Evolutionary conservation across 345 rosid species (phyloP), one percentile per base, ranked within the genome.

Genomic region (Trapa bicornis): DNA sequence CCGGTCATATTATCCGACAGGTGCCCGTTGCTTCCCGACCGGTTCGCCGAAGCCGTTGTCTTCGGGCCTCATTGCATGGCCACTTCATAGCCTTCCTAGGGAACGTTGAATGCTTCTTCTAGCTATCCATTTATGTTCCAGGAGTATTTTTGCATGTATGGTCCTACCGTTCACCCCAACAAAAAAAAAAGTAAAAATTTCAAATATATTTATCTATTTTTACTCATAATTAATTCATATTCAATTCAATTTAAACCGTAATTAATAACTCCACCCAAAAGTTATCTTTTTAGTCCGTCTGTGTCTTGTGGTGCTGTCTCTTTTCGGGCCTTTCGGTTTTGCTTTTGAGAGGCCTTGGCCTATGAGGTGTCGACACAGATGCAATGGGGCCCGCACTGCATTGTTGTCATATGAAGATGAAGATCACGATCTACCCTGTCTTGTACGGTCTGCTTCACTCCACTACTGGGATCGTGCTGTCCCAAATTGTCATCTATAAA

Each of bases 31-130:
- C 81, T 91, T 87, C 77, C 89, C 1, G 69, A 74, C 66, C 71
- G 67, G 60, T 65, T 77, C 13, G 69, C 78, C 5, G 68, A 80
- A 16, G 73, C 39, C 37, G 79, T 69, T 6, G 52, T 78, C 29
- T 69, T 81, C 78, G 92, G 87, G 74, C 75, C 81, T 1, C 68
- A 74, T 35, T 93, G 98, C 91, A 87, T 90, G 70, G 97, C 98
- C 71, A 88, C 94, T 37, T 85, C 89, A 11, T 47, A 54, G 58
- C 41, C 36, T 16, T 7, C 33, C 38, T 32, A 11, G 7, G 7
- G 7, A 32, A 35, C 57, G 57, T 56, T 13, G 13, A 45, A 2
- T 39, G 47, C 1, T 45, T 45, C 47, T 6, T 45, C 47, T 6
- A 45, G 47, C 12, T 45, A 45, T 45, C 12, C 47, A 45, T 22